These are phyloP conservation scores for Pseudotsuga menziesii DNA, from an alignment of 75 land plant species.

Conservation along the genomic window DNA sequence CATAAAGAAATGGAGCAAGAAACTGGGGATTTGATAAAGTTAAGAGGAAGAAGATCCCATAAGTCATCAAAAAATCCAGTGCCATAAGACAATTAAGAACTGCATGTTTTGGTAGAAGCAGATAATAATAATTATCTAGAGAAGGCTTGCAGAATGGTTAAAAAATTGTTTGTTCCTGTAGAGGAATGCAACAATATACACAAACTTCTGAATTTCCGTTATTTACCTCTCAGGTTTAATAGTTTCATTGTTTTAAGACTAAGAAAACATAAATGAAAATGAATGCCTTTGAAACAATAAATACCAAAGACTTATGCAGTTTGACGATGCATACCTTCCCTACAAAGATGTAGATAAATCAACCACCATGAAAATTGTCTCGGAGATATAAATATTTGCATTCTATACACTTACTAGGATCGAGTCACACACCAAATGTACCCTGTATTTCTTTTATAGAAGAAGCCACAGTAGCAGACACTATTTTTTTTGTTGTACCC, in stretches of 20 bases:
- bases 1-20: no score
- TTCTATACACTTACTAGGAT: neutral
- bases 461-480: conserved; percentile 1
- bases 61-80: no score
- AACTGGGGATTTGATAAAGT: no score
- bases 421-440: neutral
- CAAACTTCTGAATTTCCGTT: neutral
- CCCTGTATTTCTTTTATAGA: conserved; percentile 3
- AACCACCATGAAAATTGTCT: neutral
- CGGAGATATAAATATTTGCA: neutral
- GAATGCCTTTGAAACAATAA: neutral
- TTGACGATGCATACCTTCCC: neutral
- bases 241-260: neutral
- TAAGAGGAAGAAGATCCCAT: no score
- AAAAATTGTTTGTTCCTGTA: no score
- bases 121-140: no score
- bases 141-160: no score
- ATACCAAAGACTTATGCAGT: neutral
- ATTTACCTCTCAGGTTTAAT: neutral
- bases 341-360: neutral
- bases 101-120: no score
- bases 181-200: no score
- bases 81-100: no score
- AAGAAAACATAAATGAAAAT: neutral
- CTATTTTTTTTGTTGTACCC: neutral